Evolutionary conservation across 192 early-diverging fungal genomes (phyloP).

Genomic region (Umbelopsis isabellina): DNA sequence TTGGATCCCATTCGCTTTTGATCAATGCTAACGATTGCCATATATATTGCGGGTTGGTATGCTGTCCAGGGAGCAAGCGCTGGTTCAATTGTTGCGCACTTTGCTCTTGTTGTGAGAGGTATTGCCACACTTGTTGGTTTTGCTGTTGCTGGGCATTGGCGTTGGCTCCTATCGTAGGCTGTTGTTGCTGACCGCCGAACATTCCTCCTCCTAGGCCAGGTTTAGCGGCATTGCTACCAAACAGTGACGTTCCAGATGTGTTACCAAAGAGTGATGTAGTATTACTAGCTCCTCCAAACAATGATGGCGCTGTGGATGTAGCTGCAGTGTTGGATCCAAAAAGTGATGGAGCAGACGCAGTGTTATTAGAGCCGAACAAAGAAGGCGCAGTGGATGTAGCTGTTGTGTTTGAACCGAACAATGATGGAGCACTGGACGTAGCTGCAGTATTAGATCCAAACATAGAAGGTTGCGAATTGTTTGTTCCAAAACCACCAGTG

Average conservation of each 20-base stretch:
- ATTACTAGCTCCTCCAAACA: conserved; percentile 7
- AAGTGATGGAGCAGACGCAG: background rate
- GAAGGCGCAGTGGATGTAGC: conserved; percentile 3
- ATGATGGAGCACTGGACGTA: background rate
- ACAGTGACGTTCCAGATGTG: conserved; percentile 3
- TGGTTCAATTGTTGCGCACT: conserved; percentile 48
- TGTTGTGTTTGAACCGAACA: conserved; percentile 5
- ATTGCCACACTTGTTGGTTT: conserved; percentile 36
- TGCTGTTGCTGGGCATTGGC: conserved; percentile 26
- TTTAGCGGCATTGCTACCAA: background rate
- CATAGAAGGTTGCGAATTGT: conserved; percentile 10
- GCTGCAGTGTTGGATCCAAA: conserved; percentile 21
- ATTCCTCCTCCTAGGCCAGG: conserved; percentile 16
- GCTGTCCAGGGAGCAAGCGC: conserved; percentile 30
- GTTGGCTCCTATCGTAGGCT: background rate
- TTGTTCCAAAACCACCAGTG: conserved; percentile 17
- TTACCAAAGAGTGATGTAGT: conserved; percentile 15
- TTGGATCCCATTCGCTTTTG: conserved; percentile 79
- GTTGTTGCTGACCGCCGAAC: conserved; percentile 24
- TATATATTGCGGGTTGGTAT: conserved; percentile 39
- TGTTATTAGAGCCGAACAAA: conserved; percentile 20
- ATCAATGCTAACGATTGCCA: conserved; percentile 71
- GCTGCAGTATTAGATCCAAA: conserved; percentile 6
- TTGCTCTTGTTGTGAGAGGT: conserved; percentile 36
- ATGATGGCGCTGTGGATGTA: conserved; percentile 2